Base-by-base conservation (phyloP, 2,329 filamentous ascomycete species). In the Tolypocladium album region DNA sequence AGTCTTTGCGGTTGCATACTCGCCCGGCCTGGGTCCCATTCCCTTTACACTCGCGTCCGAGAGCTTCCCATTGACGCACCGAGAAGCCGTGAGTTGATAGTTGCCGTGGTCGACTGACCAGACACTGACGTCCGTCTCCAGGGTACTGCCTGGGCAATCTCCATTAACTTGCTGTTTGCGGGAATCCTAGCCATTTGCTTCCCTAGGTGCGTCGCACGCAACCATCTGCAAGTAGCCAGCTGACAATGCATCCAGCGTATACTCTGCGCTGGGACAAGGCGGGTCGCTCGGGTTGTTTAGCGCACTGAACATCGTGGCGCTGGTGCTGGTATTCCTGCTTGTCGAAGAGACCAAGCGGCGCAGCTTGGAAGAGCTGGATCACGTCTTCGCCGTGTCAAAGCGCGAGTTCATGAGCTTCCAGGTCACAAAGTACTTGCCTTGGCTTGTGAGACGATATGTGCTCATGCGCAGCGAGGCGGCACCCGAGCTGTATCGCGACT, bases 31-130 rank as follows among this genome's bases (percentile, higher is more conserved):
- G 61, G 78, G 78, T 0, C 79, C 79, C 0, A 79, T 80, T 13
- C 76, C 78, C 0, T 81, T 80, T 56, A 81, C 77, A 2, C 70
- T 81, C 22, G 79, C 78, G 15, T 78, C 78, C 4, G 79, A 81
- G 64, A 77, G 76, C 56, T 82, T 81, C 60, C 78, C 79, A 0
- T 66, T 80, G 1, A 77, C 76, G 5, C 76, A 81, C 61, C 72
- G 79, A 61, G 79, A 81, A 66, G 73, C 78, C 8, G 70, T 70
- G 66, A 56, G 67, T 59, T 11, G 36, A 50, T 58, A 11, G 12
- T 15, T 50, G 36, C 50, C 8, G 4, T 6, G 9, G 22, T 13
- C 2, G 11, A 17, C 6, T 42, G 1, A 20, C 2, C 7, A 17
- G 24, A 9, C 17, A 20, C 67, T 70, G 62, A n/a, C 7, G 27